These are phyloP conservation scores for Tricholoma flavovirens DNA, from an alignment of 768 basidiomycete species.

Conservation along the genomic window DNA sequence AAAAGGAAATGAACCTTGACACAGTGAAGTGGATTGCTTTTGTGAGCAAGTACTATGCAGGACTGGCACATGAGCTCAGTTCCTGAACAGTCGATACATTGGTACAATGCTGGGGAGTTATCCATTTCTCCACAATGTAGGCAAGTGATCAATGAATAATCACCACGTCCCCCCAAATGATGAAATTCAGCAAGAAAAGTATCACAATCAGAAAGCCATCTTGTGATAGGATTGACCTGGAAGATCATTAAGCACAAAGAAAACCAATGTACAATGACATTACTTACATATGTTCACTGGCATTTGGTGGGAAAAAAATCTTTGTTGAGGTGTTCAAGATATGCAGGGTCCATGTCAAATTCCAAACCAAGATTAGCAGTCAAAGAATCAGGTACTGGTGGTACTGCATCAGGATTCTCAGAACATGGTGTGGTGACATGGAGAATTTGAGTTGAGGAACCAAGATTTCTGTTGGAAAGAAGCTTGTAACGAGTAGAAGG, in stretches of 20 bases:
- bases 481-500: too few species aligned
- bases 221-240: not conserved
- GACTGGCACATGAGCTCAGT: too few species aligned
- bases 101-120: not conserved
- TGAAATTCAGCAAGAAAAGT: slow-evolving; percentile 1
- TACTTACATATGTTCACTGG: not conserved
- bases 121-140: not conserved
- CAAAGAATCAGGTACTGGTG: not conserved
- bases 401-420: not conserved
- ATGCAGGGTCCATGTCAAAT: too few species aligned
- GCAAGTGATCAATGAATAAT: not conserved
- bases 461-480: not conserved
- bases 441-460: too few species aligned
- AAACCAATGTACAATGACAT: not conserved
- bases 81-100: not conserved
- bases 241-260: not conserved
- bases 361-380: not conserved
- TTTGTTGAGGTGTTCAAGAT: too few species aligned
- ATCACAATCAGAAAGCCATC: slow-evolving; percentile 3
- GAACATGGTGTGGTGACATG: not conserved
- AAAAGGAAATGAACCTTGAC: not conserved
- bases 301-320: not conserved
- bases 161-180: slow-evolving; percentile 4
- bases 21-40: not conserved
- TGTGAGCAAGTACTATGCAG: too few species aligned